A percentile compares a stretch with the other conserved stretches of the same genome.
phyloP scores from a whole-genome alignment of 2,329 filamentous ascomycete species.

The Helicocarpus griseus region DNA sequence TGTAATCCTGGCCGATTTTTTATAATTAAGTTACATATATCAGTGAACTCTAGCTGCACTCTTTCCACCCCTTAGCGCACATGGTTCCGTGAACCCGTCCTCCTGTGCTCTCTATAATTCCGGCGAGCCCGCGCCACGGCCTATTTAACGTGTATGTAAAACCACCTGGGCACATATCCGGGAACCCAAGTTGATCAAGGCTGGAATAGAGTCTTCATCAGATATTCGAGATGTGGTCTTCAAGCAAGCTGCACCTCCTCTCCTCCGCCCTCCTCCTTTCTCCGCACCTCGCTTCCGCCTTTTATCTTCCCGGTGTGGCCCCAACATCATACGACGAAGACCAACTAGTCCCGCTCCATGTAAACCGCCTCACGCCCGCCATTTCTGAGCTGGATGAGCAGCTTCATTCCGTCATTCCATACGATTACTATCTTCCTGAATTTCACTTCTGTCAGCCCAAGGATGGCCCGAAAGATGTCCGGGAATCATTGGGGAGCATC shows the following conservation, averaged over 20 bases:
- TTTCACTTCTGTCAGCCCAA: constrained; percentile 84
- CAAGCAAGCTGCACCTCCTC: constrained; percentile 21
- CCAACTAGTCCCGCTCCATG: constrained; percentile 74
- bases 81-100: neutral
- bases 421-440: constrained; percentile 84
- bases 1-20: neutral
- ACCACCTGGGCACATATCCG: neutral
- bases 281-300: constrained; percentile 48
- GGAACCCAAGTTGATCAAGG: neutral
- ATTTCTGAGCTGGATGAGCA: constrained; percentile 67
- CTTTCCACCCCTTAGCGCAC: too few species aligned
- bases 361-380: constrained; percentile 86
- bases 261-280: constrained; percentile 22
- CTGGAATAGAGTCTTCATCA: neutral
- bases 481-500: constrained; percentile 90
- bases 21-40: neutral
- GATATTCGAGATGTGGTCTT: constrained; percentile 27
- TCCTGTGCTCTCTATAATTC: neutral
- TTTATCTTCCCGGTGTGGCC: constrained; percentile 93
- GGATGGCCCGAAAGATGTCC: constrained; percentile 65
- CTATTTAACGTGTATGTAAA: neutral
- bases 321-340: constrained; percentile 80
- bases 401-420: constrained; percentile 85
- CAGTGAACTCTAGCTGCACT: neutral
- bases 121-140: neutral